phyloP scores from a whole-genome alignment of 768 basidiomycete species.

The Amylocystis lapponica region DNA sequence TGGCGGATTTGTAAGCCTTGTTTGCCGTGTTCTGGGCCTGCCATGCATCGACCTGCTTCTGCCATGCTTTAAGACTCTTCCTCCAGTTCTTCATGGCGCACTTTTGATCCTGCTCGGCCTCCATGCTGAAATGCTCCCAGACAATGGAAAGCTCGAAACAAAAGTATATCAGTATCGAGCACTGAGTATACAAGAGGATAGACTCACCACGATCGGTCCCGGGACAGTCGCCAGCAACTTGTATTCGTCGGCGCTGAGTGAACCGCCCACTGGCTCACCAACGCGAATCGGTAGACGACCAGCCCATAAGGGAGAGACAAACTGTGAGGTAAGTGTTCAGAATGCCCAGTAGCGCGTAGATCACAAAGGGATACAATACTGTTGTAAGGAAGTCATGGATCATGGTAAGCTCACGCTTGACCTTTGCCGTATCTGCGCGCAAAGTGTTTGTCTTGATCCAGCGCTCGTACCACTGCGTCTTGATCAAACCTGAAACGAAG shows the following conservation, averaged over 20 bases:
- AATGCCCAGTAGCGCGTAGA: not conserved
- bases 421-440: not conserved
- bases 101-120: too few relatives aligned
- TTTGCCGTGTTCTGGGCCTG: too few relatives aligned
- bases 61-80: too few relatives aligned
- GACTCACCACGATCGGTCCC: slow-evolving; percentile 15
- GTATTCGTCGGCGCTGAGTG: slow-evolving; percentile 20
- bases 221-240: slow-evolving; percentile 12
- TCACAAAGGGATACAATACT: slow-evolving; percentile 3
- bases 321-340: slow-evolving; percentile 2
- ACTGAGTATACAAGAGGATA: too few relatives aligned
- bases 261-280: slow-evolving; percentile 21
- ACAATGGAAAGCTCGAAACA: too few relatives aligned
- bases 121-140: too few relatives aligned
- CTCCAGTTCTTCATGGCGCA: too few relatives aligned
- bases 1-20: too few relatives aligned
- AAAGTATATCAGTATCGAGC: too few relatives aligned
- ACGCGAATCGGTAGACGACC: slow-evolving; percentile 14
- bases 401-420: slow-evolving; percentile 15
- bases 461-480: slow-evolving; percentile 8
- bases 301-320: slow-evolving; percentile 18
- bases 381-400: slow-evolving; percentile 18
- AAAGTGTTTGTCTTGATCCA: slow-evolving; percentile 6
- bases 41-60: too few relatives aligned
- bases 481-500: slow-evolving; percentile 3